Evolutionary conservation across 768 basidiomycete species (phyloP), one percentile per base, ranked within the genome.

Genomic region (Phaffia tasmanica): DNA sequence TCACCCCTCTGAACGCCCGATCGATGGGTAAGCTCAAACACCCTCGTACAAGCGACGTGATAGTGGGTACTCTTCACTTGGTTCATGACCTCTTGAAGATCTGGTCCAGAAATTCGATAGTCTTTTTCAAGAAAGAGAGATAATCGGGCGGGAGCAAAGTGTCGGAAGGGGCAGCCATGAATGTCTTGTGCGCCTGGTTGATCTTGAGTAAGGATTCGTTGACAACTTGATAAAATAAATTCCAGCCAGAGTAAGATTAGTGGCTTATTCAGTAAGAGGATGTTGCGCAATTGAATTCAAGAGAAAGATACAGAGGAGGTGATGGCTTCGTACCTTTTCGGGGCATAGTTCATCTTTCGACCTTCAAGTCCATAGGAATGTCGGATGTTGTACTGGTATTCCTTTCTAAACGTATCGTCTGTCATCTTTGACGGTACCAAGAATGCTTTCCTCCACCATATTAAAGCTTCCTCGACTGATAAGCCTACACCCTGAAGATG

Each of bases 331-430:
- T 67, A 88, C 94, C 83, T 93, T 78, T 86, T 89, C 0, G 95
- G 91, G 1, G 89, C 82, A 75, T 99, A 99, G 73, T 97, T 97
- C 50, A 86, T 88, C 54, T 94, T 83, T 76, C 87, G 89, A 14
- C 95, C 95, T 75, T 98, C 95, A 61, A 95, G 78, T 48, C 95
- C 95, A 72, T 85, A 99, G 5, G 85, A 85, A 75, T 99, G 95
- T 55, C 94, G 85, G 72, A 99, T 92, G 71, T 98, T 99, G 76
- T 99, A 99, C 72, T 84, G 86, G 81, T 97, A 86, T 74, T 95
- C 88, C 75, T 98, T 99, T 80, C 93, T 94, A 78, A 98, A 99
- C 75, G 90, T 86, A 78, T 97, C 91, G 67, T 97, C 94, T 14
- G 86, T 84, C 63, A 89, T 83, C 30, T 78, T 79, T 69, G 80